Percentiles rank a stretch among this genome's conserved stretches.
These are phyloP conservation scores for Seiridium unicorne DNA, from an alignment of 2,329 filamentous ascomycete species.

Conservation along the genomic window DNA sequence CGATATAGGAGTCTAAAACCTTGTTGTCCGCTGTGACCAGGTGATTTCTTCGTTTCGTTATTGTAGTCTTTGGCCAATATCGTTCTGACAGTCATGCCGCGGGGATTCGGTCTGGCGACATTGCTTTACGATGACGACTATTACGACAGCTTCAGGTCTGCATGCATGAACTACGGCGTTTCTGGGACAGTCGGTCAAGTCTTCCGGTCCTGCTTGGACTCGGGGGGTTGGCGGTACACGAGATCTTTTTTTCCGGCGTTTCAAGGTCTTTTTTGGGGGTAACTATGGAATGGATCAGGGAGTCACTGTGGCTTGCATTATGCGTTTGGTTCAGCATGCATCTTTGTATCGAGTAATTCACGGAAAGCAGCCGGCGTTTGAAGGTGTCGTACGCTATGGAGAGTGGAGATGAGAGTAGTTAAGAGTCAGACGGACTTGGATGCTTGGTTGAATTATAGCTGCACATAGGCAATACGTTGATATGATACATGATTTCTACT, in stretches of 20 bases:
- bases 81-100: slow-evolving; percentile 13
- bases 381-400: neutral
- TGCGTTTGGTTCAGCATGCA: neutral
- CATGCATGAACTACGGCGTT: slow-evolving; percentile 44
- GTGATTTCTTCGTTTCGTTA: slow-evolving; percentile 16
- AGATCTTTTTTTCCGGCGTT: slow-evolving; percentile 10
- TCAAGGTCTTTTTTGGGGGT: slow-evolving; percentile 2
- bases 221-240: neutral
- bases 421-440: slow-evolving; percentile 1
- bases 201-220: neutral
- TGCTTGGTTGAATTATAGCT: slow-evolving; percentile 13
- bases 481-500: slow-evolving; percentile 18
- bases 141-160: slow-evolving; percentile 39
- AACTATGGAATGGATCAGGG: slow-evolving; percentile 2
- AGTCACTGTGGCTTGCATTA: slow-evolving; percentile 1
- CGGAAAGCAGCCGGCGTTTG: neutral
- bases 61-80: slow-evolving; percentile 14
- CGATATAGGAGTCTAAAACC: slow-evolving; percentile 29
- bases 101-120: slow-evolving; percentile 19
- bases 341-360: neutral
- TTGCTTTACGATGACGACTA: slow-evolving; percentile 41
- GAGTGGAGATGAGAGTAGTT: neutral
- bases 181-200: slow-evolving; percentile 13
- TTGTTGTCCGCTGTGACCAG: slow-evolving; percentile 14
- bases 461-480: slow-evolving; percentile 19